Base-by-base conservation (phyloP, 2,329 filamentous ascomycete species). In the Lachnellula subtilissima region DNA sequence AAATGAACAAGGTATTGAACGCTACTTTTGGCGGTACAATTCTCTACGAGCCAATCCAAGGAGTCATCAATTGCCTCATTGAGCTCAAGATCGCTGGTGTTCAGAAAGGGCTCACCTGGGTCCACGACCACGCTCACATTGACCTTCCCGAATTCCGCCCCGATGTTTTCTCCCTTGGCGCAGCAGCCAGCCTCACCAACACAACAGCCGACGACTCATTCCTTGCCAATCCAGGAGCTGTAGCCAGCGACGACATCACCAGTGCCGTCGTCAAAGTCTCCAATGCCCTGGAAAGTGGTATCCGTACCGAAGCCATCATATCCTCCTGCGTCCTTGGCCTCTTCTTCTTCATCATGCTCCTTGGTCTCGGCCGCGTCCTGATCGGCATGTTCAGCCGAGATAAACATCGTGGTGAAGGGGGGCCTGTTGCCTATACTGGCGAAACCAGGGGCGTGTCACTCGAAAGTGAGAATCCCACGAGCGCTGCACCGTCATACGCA, bases 61-160 rank as follows among this genome's bases (percentile, higher is more conserved):
- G 89, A 45, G 84, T 97, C 36, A 80, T 97, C 60, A 82, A 89
- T 68, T 97, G 94, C 69, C 78, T 97, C n/a, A 84, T 97, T 61
- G 84, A 87, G 7, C 79, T 96, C 67, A 97, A 97, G 76, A 80
- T 97, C 60, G 84, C 89, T 63, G 82, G 85, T 22, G 84, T 99
- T 62, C 84, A 97, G 71, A 87, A 88, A 68, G 94, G 88, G 12
- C 79, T 97, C n/a, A 96, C 89, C 0, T 99, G 93, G 93, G 88
- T 96, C 11, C 83, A 89, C 66, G 87, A 97, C 63, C 77, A 97
- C 69, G 91, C 94, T 3, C 83, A 94, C 59, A 81, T 99, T 64
- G 77, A 83, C 57, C 87, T 99, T 64, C 94, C 94, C 0, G 73
- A 82, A 52, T 85, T 97, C 58, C 78, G 83, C 25, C 87, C 89